Percentiles rank a stretch among this genome's conserved stretches.
Conservation (phyloP, 148 eudicot species). For the Chenopodium quinoa region DNA sequence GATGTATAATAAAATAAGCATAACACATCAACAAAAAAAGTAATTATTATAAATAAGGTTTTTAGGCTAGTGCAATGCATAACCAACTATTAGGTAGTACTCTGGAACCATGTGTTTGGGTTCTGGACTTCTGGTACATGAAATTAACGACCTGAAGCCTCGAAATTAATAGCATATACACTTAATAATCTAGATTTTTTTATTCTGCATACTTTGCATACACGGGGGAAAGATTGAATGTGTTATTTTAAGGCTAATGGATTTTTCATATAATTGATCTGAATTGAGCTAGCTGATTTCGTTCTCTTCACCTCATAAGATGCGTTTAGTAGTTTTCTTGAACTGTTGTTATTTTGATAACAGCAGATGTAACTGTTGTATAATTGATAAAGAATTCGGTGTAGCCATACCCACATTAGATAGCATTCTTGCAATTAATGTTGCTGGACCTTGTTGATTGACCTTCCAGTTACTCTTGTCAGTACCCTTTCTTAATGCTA, state of each 20-base stretch:
- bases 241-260: not conserved
- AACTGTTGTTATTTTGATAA: not conserved
- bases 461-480: not conserved
- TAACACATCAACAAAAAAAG: not conserved
- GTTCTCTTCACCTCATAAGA: too few species aligned
- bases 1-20: not conserved
- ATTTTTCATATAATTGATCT: not conserved
- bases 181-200: not conserved
- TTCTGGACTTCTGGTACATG: not conserved
- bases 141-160: not conserved
- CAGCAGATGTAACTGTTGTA: not conserved
- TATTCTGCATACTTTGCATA: not conserved
- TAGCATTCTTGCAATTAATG: not conserved
- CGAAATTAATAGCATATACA: not conserved
- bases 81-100: not conserved
- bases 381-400: too few species aligned
- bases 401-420: not conserved
- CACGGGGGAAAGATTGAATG: not conserved
- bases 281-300: not conserved
- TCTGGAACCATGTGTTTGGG: not conserved
- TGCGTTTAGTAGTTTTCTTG: not conserved
- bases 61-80: not conserved
- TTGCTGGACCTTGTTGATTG: not conserved
- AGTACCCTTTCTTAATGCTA: not conserved
- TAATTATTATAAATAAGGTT: not conserved